Evolutionary conservation across 2,329 filamentous ascomycete species (phyloP).

Genomic region (Diplodia intermedia): DNA sequence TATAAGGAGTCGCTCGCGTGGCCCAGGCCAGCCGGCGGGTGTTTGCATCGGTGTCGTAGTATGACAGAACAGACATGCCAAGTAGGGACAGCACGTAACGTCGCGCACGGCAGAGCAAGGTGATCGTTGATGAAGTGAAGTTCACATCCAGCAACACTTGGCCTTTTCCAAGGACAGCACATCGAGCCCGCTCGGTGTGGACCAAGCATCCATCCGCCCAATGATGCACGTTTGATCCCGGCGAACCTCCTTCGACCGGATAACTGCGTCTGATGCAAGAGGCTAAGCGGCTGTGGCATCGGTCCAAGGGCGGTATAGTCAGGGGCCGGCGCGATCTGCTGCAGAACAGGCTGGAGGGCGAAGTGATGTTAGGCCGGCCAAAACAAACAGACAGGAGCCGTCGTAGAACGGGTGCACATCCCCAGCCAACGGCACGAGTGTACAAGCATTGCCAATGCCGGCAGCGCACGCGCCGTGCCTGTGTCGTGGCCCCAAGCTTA

Average conservation of each 20-base stretch:
- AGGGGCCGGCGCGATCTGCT: background rate
- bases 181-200: conserved; percentile 2
- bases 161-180: conserved; percentile 1
- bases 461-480: conserved; percentile 25
- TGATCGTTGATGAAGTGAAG: background rate
- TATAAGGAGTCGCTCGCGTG: conserved; percentile 15
- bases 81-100: conserved; percentile 18
- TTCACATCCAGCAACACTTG: background rate
- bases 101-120: conserved; percentile 4
- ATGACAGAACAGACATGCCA: conserved; percentile 11
- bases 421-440: conserved; percentile 5
- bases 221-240: conserved; percentile 12
- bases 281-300: background rate
- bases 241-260: conserved; percentile 6
- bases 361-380: conserved; percentile 3
- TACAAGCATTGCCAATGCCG: conserved; percentile 20
- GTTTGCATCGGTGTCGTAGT: conserved; percentile 17
- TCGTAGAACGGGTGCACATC: conserved; percentile 5
- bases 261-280: background rate
- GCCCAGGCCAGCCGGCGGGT: conserved; percentile 18
- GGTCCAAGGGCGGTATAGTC: background rate
- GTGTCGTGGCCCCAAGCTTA: conserved; percentile 17
- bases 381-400: background rate
- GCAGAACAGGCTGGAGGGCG: background rate
- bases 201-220: conserved; percentile 11